Base-by-base conservation (phyloP, 305 asterid genomes). In the Plantago rigida region DNA sequence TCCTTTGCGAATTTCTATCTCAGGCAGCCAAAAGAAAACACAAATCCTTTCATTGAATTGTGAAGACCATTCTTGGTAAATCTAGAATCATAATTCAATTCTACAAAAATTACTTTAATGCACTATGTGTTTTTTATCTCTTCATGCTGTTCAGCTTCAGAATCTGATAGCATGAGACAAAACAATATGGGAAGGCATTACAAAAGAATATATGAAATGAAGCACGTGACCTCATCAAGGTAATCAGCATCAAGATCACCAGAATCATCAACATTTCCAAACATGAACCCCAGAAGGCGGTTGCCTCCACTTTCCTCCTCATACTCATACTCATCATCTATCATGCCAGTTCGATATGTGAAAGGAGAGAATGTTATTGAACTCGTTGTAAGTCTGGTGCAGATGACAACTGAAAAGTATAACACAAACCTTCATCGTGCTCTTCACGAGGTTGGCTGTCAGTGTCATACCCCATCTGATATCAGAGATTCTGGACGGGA, bases 161-260 rank as follows among this genome's bases (percentile, higher is more conserved):
- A 11, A 31, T 29, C 57, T 10, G 13, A 13, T 49, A n/a, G 4
- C 44, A 7, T 8, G 44, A 36, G 10, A 36, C 44, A 36, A 36
- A 5, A 36, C 44, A 36, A 7, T 8, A 36, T 36, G 2, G 10
- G 44, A 36, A 17, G 26, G 50, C 26, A 42, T 17, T 10, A 24
- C 13, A 13, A 52, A 52, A 9, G 55, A 13, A 26, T 13, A 24
- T 68, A 65, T 65, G 7, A 15, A 26, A 51, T 50, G 39, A 50
- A 65, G 31, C 53, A 73, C 46, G 77, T 73, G 69, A 87, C 99
- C 97, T 93, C 89, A 45, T 93, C 99, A 66, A 93, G 99, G 80
- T 93, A 93, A 78, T 93, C 99, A 65, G 82, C 92, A 75, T 93
- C 99, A 53, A 93, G 97, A 79, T 89, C 97, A 47, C 99, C 99